phyloP scores from a whole-genome alignment of 2,329 filamentous ascomycete genomes.

The Trichoderma sp. region DNA sequence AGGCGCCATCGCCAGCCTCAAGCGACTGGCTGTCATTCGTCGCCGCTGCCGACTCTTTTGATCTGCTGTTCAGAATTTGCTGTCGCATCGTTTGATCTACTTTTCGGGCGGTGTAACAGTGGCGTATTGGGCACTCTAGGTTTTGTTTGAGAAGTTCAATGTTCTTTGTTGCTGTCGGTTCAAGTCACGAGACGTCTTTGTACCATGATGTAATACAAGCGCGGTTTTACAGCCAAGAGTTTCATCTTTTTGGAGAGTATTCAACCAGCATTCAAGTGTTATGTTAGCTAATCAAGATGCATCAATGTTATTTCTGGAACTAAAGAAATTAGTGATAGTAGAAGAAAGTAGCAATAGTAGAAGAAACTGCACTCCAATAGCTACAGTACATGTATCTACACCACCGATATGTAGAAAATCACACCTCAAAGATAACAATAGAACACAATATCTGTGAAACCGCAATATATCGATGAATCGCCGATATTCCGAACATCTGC shows the following conservation, averaged over 20 bases:
- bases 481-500: neutral
- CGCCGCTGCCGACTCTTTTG: neutral
- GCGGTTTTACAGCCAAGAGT: neutral
- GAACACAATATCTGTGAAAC: neutral
- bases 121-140: neutral
- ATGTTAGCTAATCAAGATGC: no score
- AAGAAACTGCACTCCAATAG: neutral
- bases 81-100: neutral
- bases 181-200: neutral
- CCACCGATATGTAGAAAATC: neutral
- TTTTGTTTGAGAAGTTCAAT: neutral
- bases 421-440: neutral
- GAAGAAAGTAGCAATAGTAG: neutral
- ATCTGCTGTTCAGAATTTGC: neutral
- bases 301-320: neutral
- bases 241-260: neutral
- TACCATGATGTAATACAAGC: neutral
- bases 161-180: neutral
- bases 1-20: neutral
- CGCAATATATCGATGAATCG: neutral
- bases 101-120: neutral
- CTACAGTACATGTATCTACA: no score
- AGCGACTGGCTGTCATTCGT: slow-evolving; percentile 20
- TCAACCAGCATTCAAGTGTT: neutral
- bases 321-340: neutral